Conservation (phyloP, 2,329 filamentous ascomycete species). For the Xylaria sp. region DNA sequence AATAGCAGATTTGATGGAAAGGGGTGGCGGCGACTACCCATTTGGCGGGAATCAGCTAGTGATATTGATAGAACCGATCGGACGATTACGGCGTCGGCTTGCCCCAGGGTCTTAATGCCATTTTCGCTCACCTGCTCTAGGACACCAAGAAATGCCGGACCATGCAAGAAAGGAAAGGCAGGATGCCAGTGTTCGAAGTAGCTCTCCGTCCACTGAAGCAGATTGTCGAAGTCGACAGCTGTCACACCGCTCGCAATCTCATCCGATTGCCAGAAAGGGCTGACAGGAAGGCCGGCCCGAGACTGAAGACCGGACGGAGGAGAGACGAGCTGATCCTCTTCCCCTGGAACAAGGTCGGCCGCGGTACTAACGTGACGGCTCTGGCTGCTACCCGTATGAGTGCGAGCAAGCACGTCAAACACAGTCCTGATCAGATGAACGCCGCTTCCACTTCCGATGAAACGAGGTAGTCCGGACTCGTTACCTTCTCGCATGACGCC, state of each 20-base stretch:
- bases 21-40: background rate
- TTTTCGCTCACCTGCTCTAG: slow-evolving; percentile 1
- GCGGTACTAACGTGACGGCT: background rate
- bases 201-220: slow-evolving; percentile 3
- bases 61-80: slow-evolving; percentile 7
- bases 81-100: slow-evolving; percentile 1
- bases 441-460: slow-evolving; percentile 2
- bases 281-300: background rate
- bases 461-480: background rate
- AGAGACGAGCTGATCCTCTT: background rate
- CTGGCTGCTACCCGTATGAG: background rate
- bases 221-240: background rate
- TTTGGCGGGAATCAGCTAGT: slow-evolving; percentile 2
- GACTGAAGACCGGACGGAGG: background rate
- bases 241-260: background rate
- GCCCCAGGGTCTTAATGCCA: background rate
- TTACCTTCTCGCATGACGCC: slow-evolving; percentile 3
- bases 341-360: background rate
- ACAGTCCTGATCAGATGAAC: background rate
- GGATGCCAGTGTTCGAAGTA: slow-evolving; percentile 7
- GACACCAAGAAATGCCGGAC: background rate
- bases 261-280: background rate
- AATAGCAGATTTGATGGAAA: background rate
- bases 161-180: slow-evolving; percentile 1
- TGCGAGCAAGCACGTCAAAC: background rate